Evolutionary conservation across 805 yeast genomes (phyloP).

Genomic region (Wickerhamiella shivajii): DNA sequence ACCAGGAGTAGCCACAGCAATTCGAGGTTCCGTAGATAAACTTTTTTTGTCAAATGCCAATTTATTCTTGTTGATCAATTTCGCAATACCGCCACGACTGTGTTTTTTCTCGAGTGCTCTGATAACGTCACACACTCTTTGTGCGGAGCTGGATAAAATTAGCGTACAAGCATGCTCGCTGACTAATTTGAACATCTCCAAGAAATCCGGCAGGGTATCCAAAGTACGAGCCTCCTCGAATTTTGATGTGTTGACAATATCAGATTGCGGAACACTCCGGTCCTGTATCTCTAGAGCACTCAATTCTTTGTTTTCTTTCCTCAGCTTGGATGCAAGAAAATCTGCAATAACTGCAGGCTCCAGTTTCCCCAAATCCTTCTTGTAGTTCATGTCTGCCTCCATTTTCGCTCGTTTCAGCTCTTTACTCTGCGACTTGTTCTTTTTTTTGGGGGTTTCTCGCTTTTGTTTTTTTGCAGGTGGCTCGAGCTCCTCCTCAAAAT

Average conservation of each 20-base stretch:
- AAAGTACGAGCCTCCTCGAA: slow-evolving; percentile 40
- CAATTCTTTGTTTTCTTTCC: slow-evolving; percentile 39
- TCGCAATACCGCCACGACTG: slow-evolving; percentile 39
- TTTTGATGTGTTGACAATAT: slow-evolving; percentile 48
- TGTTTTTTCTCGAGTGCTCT: slow-evolving; percentile 35
- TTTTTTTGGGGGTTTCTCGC: slow-evolving; percentile 17
- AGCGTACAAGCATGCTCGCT: slow-evolving; percentile 34
- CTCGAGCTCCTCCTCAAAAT: slow-evolving; percentile 6
- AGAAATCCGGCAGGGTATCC: slow-evolving; percentile 40
- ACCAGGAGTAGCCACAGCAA: slow-evolving; percentile 52
- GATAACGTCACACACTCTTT: slow-evolving; percentile 75
- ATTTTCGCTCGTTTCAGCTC: slow-evolving; percentile 11
- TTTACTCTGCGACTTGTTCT: slow-evolving; percentile 12
- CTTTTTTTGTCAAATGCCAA: slow-evolving; percentile 43
- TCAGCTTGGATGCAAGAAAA: slow-evolving; percentile 44
- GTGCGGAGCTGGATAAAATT: slow-evolving; percentile 57
- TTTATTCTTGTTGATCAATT: slow-evolving; percentile 63
- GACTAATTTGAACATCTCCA: slow-evolving; percentile 28
- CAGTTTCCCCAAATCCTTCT: slow-evolving; percentile 38
- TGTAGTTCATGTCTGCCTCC: slow-evolving; percentile 30
- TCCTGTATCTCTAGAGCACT: slow-evolving; percentile 67
- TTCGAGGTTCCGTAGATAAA: slow-evolving; percentile 29
- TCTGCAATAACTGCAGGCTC: slow-evolving; percentile 53
- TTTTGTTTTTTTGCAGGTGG: slow-evolving; percentile 17
- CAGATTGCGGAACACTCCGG: slow-evolving; percentile 38